Evolutionary conservation across 2,329 filamentous ascomycete species (phyloP).

Genomic region (Colletotrichum magnum): DNA sequence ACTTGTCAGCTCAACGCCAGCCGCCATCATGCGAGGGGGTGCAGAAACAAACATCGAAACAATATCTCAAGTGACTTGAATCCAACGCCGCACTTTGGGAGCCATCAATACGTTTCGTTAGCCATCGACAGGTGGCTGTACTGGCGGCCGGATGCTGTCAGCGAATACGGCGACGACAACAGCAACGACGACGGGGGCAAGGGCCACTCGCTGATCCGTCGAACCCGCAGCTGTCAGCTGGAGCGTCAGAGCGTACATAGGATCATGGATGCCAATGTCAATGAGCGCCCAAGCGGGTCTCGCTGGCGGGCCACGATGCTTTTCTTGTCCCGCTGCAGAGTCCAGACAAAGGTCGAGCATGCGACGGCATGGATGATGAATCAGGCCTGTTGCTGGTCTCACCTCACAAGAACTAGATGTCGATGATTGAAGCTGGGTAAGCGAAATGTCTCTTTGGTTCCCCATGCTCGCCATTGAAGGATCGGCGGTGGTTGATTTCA

Average conservation of each 20-base stretch:
- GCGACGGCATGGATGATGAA: conserved; percentile 19
- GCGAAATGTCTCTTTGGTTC: too few species aligned
- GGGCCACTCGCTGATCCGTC: not conserved
- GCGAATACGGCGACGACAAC: not conserved
- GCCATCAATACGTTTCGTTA: too few species aligned
- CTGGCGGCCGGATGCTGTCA: too few species aligned
- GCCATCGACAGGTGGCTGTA: not conserved
- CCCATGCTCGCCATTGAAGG: not conserved
- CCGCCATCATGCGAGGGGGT: too few species aligned
- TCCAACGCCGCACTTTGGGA: too few species aligned
- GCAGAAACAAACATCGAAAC: too few species aligned
- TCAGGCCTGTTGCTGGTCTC: not conserved
- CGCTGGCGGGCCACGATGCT: conserved; percentile 3
- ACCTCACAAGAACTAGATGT: not conserved
- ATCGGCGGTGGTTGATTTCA: not conserved
- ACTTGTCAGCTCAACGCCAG: too few species aligned
- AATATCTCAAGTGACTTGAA: too few species aligned
- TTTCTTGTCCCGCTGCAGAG: conserved; percentile 2
- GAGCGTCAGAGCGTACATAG: not conserved
- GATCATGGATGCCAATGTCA: not conserved
- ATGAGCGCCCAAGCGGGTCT: not conserved
- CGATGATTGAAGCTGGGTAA: not conserved
- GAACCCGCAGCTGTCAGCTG: conserved; percentile 4
- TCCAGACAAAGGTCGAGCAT: not conserved
- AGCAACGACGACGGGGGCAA: not conserved